Base-by-base conservation (phyloP, 2,329 filamentous ascomycete genomes). In the Exophiala mesophila region DNA sequence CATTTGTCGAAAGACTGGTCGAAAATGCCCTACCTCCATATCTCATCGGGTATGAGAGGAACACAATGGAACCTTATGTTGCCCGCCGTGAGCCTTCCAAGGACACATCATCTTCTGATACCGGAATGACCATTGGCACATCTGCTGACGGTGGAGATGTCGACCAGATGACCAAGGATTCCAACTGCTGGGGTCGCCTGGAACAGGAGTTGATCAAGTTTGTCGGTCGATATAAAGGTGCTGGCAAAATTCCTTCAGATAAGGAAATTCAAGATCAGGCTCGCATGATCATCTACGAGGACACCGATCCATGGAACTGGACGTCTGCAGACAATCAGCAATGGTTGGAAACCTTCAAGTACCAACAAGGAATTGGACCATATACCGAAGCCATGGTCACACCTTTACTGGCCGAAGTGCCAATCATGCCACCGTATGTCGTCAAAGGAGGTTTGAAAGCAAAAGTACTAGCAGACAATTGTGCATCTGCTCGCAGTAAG, bases 311-410 rank as follows among this genome's bases (percentile, higher is more conserved):
- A 2, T 61, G 59, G 59, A 58, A 61, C 39, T 59, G 69, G 54
- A 71, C 68, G 3, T 66, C 66, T 41, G 68, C 68, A 5, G 68
- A 71, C 49, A 70, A 70, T 36, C 56, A 63, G n/a, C 55, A 63
- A 7, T 71, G 68, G 68, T 57, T 71, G 8, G 62, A 62, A 41
- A 55, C 68, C 18, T 52, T 71, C 38, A 71, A 71, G 51, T 64
- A 63, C 7, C 64, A 69, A 45, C 56, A 61, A 28, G 68, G 67
- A 3, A 51, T 71, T 13, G 56, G 60, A 16, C 23, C 18, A 3
- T n/a, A 41, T 13, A 47, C 50, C 5, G 47, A 50, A 5, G 38
- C 43, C 24, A 45, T 45, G 45, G 28, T 35, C 3, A 34, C 44
- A n/a, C 30, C 41, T 15, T 26, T 18, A 3, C 41, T 47, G 12